phyloP scores from a whole-genome alignment of 352 stramenopile genomes.

The Poterioochromonas sp. region DNA sequence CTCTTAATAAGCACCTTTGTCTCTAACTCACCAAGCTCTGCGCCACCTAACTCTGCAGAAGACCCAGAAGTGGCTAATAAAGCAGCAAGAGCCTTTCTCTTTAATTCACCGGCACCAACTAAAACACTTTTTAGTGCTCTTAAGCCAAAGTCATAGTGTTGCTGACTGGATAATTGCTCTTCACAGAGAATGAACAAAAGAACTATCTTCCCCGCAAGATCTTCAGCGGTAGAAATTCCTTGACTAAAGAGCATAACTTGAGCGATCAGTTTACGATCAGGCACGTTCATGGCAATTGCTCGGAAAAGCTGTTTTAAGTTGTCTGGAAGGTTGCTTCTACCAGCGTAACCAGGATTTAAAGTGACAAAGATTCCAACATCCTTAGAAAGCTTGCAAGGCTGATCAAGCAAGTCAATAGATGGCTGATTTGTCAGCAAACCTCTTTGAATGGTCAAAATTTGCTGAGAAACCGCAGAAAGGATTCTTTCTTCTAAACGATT shows the following conservation, averaged over 20 bases:
- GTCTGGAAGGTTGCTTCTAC: constrained; percentile 79
- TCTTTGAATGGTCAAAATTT: constrained; percentile 98
- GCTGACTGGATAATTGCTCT: constrained; percentile 93
- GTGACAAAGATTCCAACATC: constrained; percentile 99
- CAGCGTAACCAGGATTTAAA: constrained; percentile 99
- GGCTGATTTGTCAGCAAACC: constrained; percentile 69
- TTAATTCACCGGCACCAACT: constrained; percentile 92
- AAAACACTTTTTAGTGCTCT: constrained; percentile 97
- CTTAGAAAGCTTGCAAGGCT: constrained; percentile 74
- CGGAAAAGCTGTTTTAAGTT: constrained; percentile 99
- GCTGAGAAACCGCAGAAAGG: constrained; percentile 97
- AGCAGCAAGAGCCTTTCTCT: constrained; percentile 71
- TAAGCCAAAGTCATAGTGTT: constrained; percentile 99
- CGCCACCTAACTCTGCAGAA: constrained; percentile 17
- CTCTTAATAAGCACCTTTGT: constrained; percentile 86
- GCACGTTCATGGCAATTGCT: constrained; percentile 98
- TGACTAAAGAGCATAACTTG: constrained; percentile 99
- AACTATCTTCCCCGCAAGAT: constrained; percentile 91
- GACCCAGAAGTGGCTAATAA: constrained; percentile 47
- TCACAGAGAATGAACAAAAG: constrained; percentile 96
- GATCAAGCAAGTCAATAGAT: constrained; percentile 87
- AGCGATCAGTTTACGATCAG: constrained; percentile 96
- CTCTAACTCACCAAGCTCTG: constrained; percentile 64
- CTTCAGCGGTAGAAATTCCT: constrained; percentile 94
- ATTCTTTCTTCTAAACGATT: constrained; percentile 99